phyloP scores from a whole-genome alignment of 768 basidiomycete genomes.

The Leccinum variicolor region DNA sequence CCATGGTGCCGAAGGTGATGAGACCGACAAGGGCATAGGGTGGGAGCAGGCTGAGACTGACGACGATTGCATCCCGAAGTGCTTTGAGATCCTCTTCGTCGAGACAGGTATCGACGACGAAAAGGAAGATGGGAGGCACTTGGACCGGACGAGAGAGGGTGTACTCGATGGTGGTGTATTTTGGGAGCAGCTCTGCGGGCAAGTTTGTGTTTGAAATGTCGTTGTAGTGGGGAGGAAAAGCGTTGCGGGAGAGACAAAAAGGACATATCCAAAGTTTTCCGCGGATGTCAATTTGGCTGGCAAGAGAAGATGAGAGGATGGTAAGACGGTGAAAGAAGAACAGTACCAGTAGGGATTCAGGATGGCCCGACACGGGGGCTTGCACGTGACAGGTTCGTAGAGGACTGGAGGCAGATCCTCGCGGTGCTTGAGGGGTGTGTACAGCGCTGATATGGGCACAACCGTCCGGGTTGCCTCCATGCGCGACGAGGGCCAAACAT shows the following conservation, averaged over 20 bases:
- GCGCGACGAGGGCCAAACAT: constrained; percentile 96
- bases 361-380: constrained; percentile 95
- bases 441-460: constrained; percentile 96
- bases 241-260: constrained; percentile 94
- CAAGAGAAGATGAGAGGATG: constrained; percentile 6
- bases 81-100: constrained; percentile 96
- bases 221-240: constrained; percentile 98
- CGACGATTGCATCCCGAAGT: constrained; percentile 89
- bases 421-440: constrained; percentile 90
- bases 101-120: constrained; percentile 95
- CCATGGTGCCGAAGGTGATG: constrained; percentile 98
- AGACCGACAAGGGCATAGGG: constrained; percentile 93
- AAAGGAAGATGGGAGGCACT: constrained; percentile 94
- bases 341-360: constrained; percentile 95
- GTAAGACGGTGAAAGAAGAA: background rate
- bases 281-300: constrained; percentile 95
- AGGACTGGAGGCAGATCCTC: constrained; percentile 94
- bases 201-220: constrained; percentile 97
- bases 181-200: constrained; percentile 92
- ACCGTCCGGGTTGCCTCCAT: constrained; percentile 98
- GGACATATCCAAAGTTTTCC: constrained; percentile 99
- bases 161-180: constrained; percentile 99
- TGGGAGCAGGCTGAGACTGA: constrained; percentile 89
- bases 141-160: constrained; percentile 90
- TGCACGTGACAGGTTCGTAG: constrained; percentile 98